Evolutionary conservation across 2,329 filamentous ascomycete species (phyloP).

Genomic region (Cercospora nicotianae): DNA sequence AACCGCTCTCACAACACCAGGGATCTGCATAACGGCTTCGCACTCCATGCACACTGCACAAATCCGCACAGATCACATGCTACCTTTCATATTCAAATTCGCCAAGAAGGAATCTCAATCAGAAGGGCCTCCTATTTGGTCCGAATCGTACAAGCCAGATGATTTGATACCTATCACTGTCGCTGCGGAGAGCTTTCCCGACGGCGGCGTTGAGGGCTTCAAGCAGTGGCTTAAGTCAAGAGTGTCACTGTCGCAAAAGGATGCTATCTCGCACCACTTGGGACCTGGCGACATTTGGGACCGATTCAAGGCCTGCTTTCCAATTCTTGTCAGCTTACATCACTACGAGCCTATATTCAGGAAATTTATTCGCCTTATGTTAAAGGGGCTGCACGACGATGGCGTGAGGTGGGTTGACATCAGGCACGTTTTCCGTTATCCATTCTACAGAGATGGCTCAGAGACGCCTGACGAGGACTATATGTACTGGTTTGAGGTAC

Average conservation of each 20-base stretch:
- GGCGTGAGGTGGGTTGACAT: constrained; percentile 84
- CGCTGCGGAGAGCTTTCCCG: constrained; percentile 73
- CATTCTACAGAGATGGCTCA: constrained; percentile 65
- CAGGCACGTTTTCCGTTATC: constrained; percentile 69
- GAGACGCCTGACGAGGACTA: constrained; percentile 68
- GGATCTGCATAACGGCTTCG: constrained; percentile 68
- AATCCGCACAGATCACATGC: constrained; percentile 53
- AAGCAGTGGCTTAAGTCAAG: constrained; percentile 73
- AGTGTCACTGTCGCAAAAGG: constrained; percentile 68
- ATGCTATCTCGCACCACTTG: constrained; percentile 77
- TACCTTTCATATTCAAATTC: constrained; percentile 61
- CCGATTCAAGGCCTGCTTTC: constrained; percentile 78
- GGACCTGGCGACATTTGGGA: constrained; percentile 82
- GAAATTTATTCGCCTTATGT: constrained; percentile 68
- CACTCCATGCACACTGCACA: constrained; percentile 56
- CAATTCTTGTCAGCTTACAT: constrained; percentile 70
- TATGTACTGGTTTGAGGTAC: constrained; percentile 66
- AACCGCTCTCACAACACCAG: constrained; percentile 67
- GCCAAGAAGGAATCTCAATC: constrained; percentile 43
- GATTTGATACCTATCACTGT: constrained; percentile 59
- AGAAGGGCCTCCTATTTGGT: constrained; percentile 59
- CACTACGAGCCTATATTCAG: constrained; percentile 91
- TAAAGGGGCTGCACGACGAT: constrained; percentile 72
- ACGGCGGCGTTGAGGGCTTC: constrained; percentile 70
- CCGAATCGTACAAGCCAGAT: constrained; percentile 58